Conservation (phyloP, 345 rosid genomes). For the Citrus inodora region DNA sequence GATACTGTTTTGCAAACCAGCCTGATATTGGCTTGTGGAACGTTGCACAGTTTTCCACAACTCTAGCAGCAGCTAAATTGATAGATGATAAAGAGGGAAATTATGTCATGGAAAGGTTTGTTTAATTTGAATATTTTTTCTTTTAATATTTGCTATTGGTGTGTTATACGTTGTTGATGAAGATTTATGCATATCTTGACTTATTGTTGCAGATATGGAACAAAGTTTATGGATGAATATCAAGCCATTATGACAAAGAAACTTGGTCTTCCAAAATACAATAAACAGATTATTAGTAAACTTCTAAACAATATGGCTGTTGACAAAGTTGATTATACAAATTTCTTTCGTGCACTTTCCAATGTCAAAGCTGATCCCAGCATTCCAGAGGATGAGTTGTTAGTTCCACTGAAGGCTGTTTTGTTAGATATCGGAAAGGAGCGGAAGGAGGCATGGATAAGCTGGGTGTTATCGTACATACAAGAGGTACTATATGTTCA, state of each 20-base stretch:
- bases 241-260: slow-evolving; percentile 85
- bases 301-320: slow-evolving; percentile 94
- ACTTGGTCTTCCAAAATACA: slow-evolving; percentile 91
- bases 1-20: slow-evolving; percentile 96
- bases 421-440: slow-evolving; percentile 93
- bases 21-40: slow-evolving; percentile 97
- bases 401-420: slow-evolving; percentile 79
- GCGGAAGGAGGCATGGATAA: slow-evolving; percentile 90
- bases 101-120: slow-evolving; percentile 94
- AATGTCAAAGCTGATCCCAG: slow-evolving; percentile 67
- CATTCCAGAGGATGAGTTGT: slow-evolving; percentile 57
- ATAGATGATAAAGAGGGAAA: slow-evolving; percentile 78
- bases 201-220: slow-evolving; percentile 65
- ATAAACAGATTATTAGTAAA: slow-evolving; percentile 73
- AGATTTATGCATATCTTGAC: not conserved
- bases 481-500: slow-evolving; percentile 59
- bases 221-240: slow-evolving; percentile 93
- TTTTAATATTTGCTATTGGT: not conserved
- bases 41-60: slow-evolving; percentile 74
- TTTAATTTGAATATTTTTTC: slow-evolving; percentile 4
- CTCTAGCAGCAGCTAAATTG: slow-evolving; percentile 67
- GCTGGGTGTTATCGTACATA: slow-evolving; percentile 78
- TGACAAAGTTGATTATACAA: slow-evolving; percentile 97
- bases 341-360: slow-evolving; percentile 80
- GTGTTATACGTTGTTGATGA: not conserved